Conservation (phyloP, 805 yeast genomes). For the Lipomyces oligophaga region DNA sequence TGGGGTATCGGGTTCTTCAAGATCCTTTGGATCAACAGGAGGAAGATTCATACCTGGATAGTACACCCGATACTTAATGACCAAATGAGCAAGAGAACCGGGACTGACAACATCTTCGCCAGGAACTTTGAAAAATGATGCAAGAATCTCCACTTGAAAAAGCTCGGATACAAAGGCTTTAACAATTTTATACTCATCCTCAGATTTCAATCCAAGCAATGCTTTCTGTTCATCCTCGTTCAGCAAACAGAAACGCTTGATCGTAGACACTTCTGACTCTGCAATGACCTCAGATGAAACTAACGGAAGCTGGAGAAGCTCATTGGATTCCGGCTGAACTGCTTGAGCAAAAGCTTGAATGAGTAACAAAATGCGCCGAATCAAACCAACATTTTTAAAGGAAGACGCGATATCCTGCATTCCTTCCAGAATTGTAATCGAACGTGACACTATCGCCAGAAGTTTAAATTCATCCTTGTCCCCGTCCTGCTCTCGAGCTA, state of each 20-base stretch:
- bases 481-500: conserved; percentile 47
- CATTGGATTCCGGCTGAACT: conserved; percentile 19
- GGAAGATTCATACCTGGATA: conserved; percentile 51
- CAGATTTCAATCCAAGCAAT: conserved; percentile 23
- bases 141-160: conserved; percentile 19
- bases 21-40: conserved; percentile 26
- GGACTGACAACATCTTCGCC: conserved; percentile 76
- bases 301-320: conserved; percentile 73
- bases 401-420: conserved; percentile 75
- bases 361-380: conserved; percentile 12
- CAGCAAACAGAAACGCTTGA: conserved; percentile 8
- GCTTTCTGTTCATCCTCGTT: conserved; percentile 35
- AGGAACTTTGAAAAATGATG: conserved; percentile 50
- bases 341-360: conserved; percentile 26
- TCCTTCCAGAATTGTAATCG: conserved; percentile 65
- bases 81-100: conserved; percentile 67
- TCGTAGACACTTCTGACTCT: not conserved
- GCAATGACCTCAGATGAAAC: conserved; percentile 44
- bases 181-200: conserved; percentile 17
- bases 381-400: conserved; percentile 64
- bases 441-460: conserved; percentile 53
- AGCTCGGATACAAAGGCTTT: conserved; percentile 22
- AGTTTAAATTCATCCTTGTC: conserved; percentile 43
- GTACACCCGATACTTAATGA: conserved; percentile 67
- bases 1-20: conserved; percentile 57